Evolutionary conservation across 257 asterid genomes (phyloP), one percentile per base, ranked within the genome.

Genomic region (Solanum etuberosum): DNA sequence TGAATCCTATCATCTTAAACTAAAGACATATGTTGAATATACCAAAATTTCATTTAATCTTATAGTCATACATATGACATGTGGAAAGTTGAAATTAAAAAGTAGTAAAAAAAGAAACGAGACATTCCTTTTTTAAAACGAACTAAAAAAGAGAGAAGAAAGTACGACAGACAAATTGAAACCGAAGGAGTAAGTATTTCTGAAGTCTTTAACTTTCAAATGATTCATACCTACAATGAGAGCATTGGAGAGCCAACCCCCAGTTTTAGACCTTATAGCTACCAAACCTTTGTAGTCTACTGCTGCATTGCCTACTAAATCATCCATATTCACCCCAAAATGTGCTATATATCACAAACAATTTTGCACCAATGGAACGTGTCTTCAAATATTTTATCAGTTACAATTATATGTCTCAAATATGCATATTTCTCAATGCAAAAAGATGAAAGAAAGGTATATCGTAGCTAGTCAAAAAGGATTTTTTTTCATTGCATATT

Each of bases 171-270:
- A 5, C 27, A 18, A 72, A 40, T 72, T 72, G 46, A n/a, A 72
- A 70, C 12, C 7, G 3, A 70, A 31, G 31, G 15, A 59, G 70
- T n/a, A 1, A 5, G 27, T 65, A 13, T 65, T 14, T 65, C 16
- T 63, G 3, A n/a, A 63, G 32, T 63, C 32, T 63, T n/a, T 16
- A 10, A 63, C 71, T 63, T 67, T 27, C 23, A 68, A 29, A 32
- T 32, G 25, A 34, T 34, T 70, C 83, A 32, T 37, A 91, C 93
- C 93, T 78, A 90, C 54, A 86, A 90, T 91, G 80, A 91, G 88
- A 40, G 92, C 87, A 54, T 92, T 90, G 51, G 92, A 84, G 54
- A 88, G 40, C 92, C 92, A 91, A 35, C 91, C 93, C 18, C 93
- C 93, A 5, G 92, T 90, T 48, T 86, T 87, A 40, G 68, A 83